phyloP scores from a whole-genome alignment of 495 filamentous ascomycete genomes.

The Bacidia rubella region DNA sequence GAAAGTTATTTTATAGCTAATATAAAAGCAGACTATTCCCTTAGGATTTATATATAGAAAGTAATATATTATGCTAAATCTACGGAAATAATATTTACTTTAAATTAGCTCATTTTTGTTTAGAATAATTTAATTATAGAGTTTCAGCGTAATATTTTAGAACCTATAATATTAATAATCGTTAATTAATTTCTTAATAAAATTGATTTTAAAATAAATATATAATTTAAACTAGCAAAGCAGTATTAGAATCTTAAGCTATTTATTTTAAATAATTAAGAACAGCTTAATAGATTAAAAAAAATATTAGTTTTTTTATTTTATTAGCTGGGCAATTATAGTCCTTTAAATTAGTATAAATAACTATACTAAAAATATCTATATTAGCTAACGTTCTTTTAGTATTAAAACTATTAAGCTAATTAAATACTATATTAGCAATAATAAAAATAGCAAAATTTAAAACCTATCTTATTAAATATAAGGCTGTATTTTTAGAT shows the following conservation, averaged over 20 bases:
- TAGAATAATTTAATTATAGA: neutral
- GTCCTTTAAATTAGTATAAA: neutral
- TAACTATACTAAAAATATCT: neutral
- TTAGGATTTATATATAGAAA: neutral
- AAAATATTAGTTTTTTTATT: neutral
- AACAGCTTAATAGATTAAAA: neutral
- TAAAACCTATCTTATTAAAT: too few relatives aligned
- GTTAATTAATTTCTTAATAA: constrained; percentile 5
- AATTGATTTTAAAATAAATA: neutral
- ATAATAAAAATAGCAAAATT: too few relatives aligned
- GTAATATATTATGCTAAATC: constrained; percentile 1
- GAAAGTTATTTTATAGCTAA: neutral
- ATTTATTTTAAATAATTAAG: neutral
- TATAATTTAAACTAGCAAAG: neutral
- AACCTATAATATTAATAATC: constrained; percentile 3
- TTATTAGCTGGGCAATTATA: neutral
- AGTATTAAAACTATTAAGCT: neutral
- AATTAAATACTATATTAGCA: neutral
- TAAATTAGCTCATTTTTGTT: neutral
- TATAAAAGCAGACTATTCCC: neutral
- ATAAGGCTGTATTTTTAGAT: neutral
- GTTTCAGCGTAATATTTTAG: neutral
- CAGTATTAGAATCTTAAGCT: constrained; percentile 3
- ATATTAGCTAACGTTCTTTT: too few relatives aligned
- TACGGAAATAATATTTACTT: neutral